These are phyloP conservation scores for Solanum etuberosum DNA, from an alignment of 257 asterid genomes.

Conservation along the genomic window DNA sequence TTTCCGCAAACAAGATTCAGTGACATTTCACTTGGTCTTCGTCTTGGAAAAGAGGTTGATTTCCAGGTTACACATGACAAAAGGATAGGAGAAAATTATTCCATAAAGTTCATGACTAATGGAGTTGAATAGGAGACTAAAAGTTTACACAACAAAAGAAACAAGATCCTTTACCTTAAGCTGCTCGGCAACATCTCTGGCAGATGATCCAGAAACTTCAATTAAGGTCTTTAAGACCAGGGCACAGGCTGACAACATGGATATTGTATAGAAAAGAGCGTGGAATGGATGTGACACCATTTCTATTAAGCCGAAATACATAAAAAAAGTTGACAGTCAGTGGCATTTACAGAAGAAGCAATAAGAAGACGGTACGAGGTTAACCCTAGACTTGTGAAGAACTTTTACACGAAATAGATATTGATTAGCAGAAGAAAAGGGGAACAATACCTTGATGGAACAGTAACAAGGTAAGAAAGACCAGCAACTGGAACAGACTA, in stretches of 20 bases:
- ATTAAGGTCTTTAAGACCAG: conserved; percentile 58
- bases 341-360: neutral
- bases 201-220: conserved; percentile 63
- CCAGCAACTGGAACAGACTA: conserved; percentile 48
- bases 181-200: conserved; percentile 59
- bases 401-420: neutral
- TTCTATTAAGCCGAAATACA: conserved; percentile 39
- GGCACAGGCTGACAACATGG: conserved; percentile 65
- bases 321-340: neutral
- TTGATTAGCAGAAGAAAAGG: neutral
- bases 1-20: too few relatives aligned
- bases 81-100: too few relatives aligned
- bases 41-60: too few relatives aligned
- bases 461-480: conserved; percentile 51
- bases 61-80: too few relatives aligned
- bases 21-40: too few relatives aligned
- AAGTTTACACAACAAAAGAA: neutral
- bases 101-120: too few relatives aligned
- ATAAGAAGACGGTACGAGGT: neutral
- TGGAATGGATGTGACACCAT: conserved; percentile 59
- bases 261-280: conserved; percentile 41
- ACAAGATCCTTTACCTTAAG: conserved; percentile 30
- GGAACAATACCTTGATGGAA: conserved; percentile 40
- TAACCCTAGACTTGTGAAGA: neutral
- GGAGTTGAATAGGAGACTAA: neutral